Percentiles rank a stretch among this genome's conserved stretches.
These are phyloP conservation scores for Nakazawaea wyomingensis DNA, from an alignment of 805 yeast species.

Conservation along the genomic window DNA sequence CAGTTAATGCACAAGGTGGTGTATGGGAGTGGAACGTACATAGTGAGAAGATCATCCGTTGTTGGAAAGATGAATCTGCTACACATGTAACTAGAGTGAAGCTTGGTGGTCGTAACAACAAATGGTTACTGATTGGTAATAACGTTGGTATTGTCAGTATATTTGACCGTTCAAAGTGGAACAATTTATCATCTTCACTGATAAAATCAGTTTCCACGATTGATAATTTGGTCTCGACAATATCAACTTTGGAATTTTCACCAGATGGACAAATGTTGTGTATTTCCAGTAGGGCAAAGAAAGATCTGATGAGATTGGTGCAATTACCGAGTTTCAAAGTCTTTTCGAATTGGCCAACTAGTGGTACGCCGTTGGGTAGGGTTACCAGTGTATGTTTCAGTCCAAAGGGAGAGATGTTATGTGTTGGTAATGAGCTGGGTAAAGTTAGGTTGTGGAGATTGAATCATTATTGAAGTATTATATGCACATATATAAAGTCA, in stretches of 20 bases:
- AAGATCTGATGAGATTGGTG: conserved; percentile 80
- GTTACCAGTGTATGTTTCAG: conserved; percentile 80
- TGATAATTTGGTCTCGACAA: conserved; percentile 77
- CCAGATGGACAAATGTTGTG: conserved; percentile 87
- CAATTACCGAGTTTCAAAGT: conserved; percentile 86
- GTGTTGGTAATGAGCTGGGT: conserved; percentile 89
- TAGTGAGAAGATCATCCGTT: conserved; percentile 44
- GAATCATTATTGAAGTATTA: conserved; percentile 62
- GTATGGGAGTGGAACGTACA: conserved; percentile 78
- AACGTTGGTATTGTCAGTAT: conserved; percentile 85
- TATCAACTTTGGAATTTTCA: conserved; percentile 68
- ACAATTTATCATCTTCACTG: background rate
- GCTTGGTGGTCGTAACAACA: conserved; percentile 62
- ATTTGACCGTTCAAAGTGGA: conserved; percentile 49
- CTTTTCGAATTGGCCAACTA: conserved; percentile 95
- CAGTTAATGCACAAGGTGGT: conserved; percentile 73
- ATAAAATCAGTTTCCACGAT: conserved; percentile 57
- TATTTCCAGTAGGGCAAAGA: conserved; percentile 77
- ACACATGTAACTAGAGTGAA: conserved; percentile 75
- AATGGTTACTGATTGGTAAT: conserved; percentile 88
- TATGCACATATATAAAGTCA: too few species aligned
- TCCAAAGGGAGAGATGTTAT: conserved; percentile 75
- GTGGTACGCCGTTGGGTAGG: conserved; percentile 93
- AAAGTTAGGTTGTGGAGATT: conserved; percentile 84
- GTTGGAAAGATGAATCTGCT: conserved; percentile 87